phyloP scores from a whole-genome alignment of 1,284 basidiomycete species.

The Malassezia brasiliensis region DNA sequence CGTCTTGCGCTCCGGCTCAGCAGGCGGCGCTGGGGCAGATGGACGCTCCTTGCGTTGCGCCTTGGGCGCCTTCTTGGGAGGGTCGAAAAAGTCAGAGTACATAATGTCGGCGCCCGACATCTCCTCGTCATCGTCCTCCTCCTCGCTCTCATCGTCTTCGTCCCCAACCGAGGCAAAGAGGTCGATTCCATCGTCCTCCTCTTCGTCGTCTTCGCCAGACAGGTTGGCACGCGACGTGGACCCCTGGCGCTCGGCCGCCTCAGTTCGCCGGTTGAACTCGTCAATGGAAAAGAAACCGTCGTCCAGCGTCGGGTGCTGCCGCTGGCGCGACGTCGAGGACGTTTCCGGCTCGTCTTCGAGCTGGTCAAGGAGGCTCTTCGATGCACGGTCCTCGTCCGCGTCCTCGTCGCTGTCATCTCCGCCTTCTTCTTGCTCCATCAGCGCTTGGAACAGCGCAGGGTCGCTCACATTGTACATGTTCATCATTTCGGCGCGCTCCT shows the following conservation, averaged over 20 bases:
- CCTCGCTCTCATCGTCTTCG: constrained; percentile 21
- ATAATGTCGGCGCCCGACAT: constrained; percentile 44
- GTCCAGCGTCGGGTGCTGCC: constrained; percentile 61
- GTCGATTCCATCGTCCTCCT: constrained; percentile 17
- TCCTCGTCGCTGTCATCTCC: constrained; percentile 18
- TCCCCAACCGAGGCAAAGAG: constrained; percentile 19
- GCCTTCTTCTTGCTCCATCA: constrained; percentile 16
- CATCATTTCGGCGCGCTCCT: constrained; percentile 24
- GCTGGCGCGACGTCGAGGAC: constrained; percentile 12
- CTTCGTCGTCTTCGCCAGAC: constrained; percentile 20
- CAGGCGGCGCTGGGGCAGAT: background rate
- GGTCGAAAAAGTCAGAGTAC: constrained; percentile 59
- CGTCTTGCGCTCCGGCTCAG: background rate
- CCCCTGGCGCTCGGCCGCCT: constrained; percentile 62
- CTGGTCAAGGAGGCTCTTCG: constrained; percentile 44
- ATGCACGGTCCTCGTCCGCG: constrained; percentile 23
- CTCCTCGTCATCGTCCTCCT: constrained; percentile 12
- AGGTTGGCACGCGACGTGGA: constrained; percentile 54
- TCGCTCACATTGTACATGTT: constrained; percentile 16
- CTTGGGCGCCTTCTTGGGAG: constrained; percentile 36
- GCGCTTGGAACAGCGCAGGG: constrained; percentile 11
- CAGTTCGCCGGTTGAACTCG: constrained; percentile 77
- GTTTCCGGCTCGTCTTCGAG: constrained; percentile 25
- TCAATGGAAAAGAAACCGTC: constrained; percentile 86
- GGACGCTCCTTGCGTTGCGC: no score